These are phyloP conservation scores for Elasticomyces elasticus DNA, from an alignment of 495 filamentous ascomycete genomes.

Conservation along the genomic window DNA sequence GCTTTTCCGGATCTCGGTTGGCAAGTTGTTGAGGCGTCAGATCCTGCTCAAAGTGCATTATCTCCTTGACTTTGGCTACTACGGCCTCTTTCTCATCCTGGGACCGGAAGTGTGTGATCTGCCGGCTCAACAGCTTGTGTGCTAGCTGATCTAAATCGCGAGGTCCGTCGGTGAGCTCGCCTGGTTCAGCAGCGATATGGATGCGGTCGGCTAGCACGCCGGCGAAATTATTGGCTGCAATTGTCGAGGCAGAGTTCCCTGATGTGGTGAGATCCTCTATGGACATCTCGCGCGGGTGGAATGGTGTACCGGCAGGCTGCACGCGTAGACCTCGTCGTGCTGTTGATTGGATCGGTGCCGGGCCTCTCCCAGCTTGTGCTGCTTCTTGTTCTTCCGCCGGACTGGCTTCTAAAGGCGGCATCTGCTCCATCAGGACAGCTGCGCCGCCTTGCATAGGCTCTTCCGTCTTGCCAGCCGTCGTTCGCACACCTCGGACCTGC, in stretches of 20 bases:
- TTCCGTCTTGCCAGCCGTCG: not conserved
- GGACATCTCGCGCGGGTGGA: not conserved
- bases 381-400: not conserved
- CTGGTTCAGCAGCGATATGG: constrained; percentile 3
- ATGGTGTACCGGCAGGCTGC: not conserved
- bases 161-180: not conserved
- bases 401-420: not conserved
- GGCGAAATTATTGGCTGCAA: constrained; percentile 9
- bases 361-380: not conserved
- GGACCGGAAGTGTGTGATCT: constrained; percentile 9
- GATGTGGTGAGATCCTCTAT: not conserved
- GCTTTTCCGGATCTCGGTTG: not conserved
- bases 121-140: not conserved
- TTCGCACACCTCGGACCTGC: constrained; percentile 1
- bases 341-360: no score
- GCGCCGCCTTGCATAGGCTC: constrained; percentile 7
- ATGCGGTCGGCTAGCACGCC: constrained; percentile 16
- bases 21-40: not conserved
- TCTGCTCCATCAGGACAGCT: not conserved
- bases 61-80: not conserved
- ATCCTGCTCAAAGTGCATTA: not conserved
- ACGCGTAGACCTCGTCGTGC: not conserved
- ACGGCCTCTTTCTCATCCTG: constrained; percentile 14
- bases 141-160: constrained; percentile 5
- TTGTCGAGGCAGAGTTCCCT: constrained; percentile 10